phyloP scores from a whole-genome alignment of 306 rosid genomes.

The Luffa aegyptiaca region DNA sequence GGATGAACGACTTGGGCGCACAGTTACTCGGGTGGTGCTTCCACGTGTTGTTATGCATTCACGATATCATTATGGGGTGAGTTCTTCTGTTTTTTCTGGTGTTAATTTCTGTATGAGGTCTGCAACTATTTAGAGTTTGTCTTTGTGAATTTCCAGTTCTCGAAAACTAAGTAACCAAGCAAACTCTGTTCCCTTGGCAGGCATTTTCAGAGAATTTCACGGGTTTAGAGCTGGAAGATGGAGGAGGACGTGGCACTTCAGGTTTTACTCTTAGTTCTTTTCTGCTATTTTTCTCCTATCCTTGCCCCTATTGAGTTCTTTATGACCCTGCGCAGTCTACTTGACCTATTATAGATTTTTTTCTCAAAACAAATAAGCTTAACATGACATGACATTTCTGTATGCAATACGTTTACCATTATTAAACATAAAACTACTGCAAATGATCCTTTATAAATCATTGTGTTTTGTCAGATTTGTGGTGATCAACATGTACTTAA shows the following conservation, averaged over 20 bases:
- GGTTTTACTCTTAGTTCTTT: constrained; percentile 27
- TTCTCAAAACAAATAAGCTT: neutral
- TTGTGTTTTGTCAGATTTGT: neutral
- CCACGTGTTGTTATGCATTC: constrained; percentile 98
- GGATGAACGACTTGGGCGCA: constrained; percentile 92
- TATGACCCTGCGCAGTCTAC: neutral
- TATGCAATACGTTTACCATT: neutral
- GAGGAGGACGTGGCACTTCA: constrained; percentile 99
- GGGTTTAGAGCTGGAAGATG: constrained; percentile 97
- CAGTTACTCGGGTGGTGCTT: constrained; percentile 89
- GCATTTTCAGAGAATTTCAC: constrained; percentile 82
- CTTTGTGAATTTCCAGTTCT: neutral
- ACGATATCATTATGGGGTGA: constrained; percentile 83
- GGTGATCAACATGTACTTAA: neutral
- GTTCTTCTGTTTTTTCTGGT: neutral
- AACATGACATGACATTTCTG: neutral
- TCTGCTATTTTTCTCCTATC: neutral
- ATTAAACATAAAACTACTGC: neutral
- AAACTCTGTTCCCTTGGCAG: constrained; percentile 30
- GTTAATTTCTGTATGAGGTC: neutral
- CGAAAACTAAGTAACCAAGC: neutral
- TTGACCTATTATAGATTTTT: neutral
- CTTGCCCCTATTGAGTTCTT: neutral
- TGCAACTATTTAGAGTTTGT: neutral
- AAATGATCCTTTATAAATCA: neutral